phyloP scores from a whole-genome alignment of 1,284 basidiomycete species.

The Sporisorium sorghi region DNA sequence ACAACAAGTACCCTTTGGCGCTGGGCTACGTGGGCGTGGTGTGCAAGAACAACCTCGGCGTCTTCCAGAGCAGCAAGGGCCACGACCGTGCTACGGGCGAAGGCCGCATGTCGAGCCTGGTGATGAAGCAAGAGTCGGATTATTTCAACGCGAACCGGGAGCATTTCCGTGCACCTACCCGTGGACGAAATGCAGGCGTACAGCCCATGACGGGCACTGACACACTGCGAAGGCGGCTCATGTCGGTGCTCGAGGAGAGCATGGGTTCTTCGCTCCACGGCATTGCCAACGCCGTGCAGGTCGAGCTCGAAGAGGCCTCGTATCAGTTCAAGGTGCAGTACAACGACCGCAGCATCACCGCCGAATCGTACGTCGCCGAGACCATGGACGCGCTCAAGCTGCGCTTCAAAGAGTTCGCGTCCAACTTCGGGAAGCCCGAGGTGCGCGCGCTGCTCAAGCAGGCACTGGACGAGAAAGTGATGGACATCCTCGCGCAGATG shows the following conservation, averaged over 20 bases:
- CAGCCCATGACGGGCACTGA: slow-evolving; percentile 82
- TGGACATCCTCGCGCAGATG: slow-evolving; percentile 95
- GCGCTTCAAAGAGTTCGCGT: slow-evolving; percentile 86
- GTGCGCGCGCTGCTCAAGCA: slow-evolving; percentile 87
- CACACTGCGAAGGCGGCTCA: slow-evolving; percentile 86
- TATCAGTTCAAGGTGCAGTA: slow-evolving; percentile 99
- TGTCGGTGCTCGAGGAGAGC: slow-evolving; percentile 95
- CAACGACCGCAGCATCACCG: slow-evolving; percentile 92
- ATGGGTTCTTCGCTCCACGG: slow-evolving; percentile 95
- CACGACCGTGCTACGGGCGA: slow-evolving; percentile 52
- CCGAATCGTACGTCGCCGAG: slow-evolving; percentile 97
- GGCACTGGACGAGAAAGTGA: slow-evolving; percentile 93
- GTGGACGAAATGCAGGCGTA: slow-evolving; percentile 71
- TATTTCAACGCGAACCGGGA: slow-evolving; percentile 83
- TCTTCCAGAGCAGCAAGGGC: slow-evolving; percentile 51
- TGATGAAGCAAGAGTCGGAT: slow-evolving; percentile 79
- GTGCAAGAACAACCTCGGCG: slow-evolving; percentile 71
- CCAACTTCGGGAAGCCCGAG: slow-evolving; percentile 87
- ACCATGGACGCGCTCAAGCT: slow-evolving; percentile 92
- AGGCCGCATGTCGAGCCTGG: slow-evolving; percentile 71
- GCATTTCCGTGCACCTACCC: slow-evolving; percentile 75
- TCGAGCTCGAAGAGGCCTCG: slow-evolving; percentile 93
- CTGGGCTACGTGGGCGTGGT: slow-evolving; percentile 98
- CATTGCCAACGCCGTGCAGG: slow-evolving; percentile 94
- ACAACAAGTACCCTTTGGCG: slow-evolving; percentile 95